phyloP scores from a whole-genome alignment of 768 basidiomycete species.

The Cystofilobasidium bisporidii region DNA sequence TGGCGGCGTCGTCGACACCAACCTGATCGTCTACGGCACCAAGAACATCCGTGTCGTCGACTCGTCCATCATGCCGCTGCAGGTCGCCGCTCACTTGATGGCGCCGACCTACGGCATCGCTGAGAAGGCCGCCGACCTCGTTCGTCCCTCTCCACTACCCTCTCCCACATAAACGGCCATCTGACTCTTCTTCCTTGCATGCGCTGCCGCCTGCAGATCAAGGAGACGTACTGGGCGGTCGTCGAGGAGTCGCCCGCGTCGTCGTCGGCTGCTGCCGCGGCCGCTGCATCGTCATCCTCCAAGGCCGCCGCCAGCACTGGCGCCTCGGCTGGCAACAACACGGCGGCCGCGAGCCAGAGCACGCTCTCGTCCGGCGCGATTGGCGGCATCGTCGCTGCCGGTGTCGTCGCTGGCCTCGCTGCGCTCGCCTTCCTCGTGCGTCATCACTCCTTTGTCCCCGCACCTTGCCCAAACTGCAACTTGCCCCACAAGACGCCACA shows the following conservation, averaged over 20 bases:
- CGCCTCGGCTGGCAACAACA: not conserved
- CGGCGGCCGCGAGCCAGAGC: not conserved
- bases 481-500: too few relatives aligned
- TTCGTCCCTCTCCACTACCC: conserved; percentile 38
- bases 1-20: conserved; percentile 53
- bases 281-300: not conserved
- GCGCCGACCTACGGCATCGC: conserved; percentile 45
- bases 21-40: conserved; percentile 52
- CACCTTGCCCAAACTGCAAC: not conserved
- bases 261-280: not conserved
- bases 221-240: conserved; percentile 12
- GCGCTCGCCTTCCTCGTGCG: not conserved
- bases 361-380: conserved; percentile 19
- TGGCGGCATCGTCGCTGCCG: conserved; percentile 22
- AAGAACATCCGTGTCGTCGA: conserved; percentile 54
- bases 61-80: conserved; percentile 47
- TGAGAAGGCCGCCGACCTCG: conserved; percentile 47
- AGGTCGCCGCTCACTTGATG: conserved; percentile 33
- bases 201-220: conserved; percentile 23
- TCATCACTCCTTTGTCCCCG: not conserved
- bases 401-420: conserved; percentile 8
- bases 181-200: not conserved
- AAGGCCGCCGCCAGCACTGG: not conserved
- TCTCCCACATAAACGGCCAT: too few relatives aligned
- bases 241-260: conserved; percentile 4